Evolutionary conservation across 176 grass and related monocot genomes (phyloP).

Genomic region (Raddia distichophylla): DNA sequence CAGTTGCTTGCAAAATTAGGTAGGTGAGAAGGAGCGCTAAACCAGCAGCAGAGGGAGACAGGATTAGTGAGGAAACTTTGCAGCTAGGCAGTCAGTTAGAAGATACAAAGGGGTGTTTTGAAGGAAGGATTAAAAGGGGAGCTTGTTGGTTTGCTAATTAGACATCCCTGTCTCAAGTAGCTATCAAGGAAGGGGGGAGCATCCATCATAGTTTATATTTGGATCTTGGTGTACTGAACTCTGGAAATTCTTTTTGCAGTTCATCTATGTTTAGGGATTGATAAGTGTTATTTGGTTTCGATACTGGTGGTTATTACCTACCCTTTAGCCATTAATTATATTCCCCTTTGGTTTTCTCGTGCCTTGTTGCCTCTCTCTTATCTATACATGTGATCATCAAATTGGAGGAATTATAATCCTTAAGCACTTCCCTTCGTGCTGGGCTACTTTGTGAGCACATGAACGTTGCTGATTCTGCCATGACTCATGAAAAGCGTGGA

Average conservation of each 20-base stretch:
- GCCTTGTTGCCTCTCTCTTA: constrained; percentile 31
- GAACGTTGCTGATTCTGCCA: not conserved
- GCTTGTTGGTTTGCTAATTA: constrained; percentile 63
- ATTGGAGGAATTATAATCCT: constrained; percentile 19
- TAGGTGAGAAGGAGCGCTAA: constrained; percentile 67
- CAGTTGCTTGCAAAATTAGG: constrained; percentile 69
- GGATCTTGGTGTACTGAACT: constrained; percentile 70
- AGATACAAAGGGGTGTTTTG: constrained; percentile 37
- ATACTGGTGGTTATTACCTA: constrained; percentile 38
- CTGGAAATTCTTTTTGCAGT: constrained; percentile 90
- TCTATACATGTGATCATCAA: constrained; percentile 28
- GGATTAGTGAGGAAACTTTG: constrained; percentile 67
- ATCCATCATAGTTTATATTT: constrained; percentile 70
- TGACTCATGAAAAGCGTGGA: not conserved
- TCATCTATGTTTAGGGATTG: constrained; percentile 72
- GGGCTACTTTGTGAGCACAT: not conserved
- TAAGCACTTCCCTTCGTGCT: not conserved
- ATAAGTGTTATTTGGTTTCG: constrained; percentile 56
- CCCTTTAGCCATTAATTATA: constrained; percentile 41
- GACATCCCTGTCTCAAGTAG: constrained; percentile 55
- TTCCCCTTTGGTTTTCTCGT: constrained; percentile 18
- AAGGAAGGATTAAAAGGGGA: constrained; percentile 42
- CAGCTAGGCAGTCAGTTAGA: constrained; percentile 63
- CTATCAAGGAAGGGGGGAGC: constrained; percentile 56
- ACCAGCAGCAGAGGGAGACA: constrained; percentile 68